These are phyloP conservation scores for Zymoseptoria ardabiliae DNA, from an alignment of 2,329 filamentous ascomycete species.

Conservation along the genomic window DNA sequence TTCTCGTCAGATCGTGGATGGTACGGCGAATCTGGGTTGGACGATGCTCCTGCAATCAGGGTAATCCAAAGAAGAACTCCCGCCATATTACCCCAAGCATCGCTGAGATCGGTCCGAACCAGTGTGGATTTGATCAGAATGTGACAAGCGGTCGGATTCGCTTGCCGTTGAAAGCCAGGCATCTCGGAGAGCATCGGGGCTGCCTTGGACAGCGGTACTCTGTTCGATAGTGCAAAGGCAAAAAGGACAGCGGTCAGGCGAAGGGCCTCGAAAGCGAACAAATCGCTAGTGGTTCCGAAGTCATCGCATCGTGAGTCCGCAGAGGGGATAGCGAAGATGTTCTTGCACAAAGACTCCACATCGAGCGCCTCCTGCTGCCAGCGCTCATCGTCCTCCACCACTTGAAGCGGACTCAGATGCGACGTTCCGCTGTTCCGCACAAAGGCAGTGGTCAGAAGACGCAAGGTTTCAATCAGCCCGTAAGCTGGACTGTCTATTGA, in stretches of 20 bases:
- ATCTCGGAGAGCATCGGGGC: constrained; percentile 5
- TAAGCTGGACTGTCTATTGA: constrained; percentile 9
- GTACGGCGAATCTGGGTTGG: constrained; percentile 13
- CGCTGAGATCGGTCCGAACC: constrained; percentile 20
- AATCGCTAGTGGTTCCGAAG: constrained; percentile 11
- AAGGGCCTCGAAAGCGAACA: constrained; percentile 24
- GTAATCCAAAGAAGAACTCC: constrained; percentile 29
- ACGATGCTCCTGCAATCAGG: constrained; percentile 26
- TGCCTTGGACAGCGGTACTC: constrained; percentile 20
- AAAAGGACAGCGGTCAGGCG: constrained; percentile 24
- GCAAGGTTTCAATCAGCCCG: constrained; percentile 11
- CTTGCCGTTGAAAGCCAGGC: neutral
- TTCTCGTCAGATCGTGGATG: constrained; percentile 6
- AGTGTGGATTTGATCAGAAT: constrained; percentile 21
- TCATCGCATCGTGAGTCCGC: constrained; percentile 4
- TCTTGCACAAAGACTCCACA: constrained; percentile 5
- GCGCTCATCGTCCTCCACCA: neutral
- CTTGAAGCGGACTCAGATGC: constrained; percentile 3
- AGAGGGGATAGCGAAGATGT: constrained; percentile 12
- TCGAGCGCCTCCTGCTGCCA: constrained; percentile 6
- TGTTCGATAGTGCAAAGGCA: constrained; percentile 19
- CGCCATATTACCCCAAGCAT: constrained; percentile 28
- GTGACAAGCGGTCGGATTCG: constrained; percentile 9
- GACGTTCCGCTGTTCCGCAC: constrained; percentile 2
- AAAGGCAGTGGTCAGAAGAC: constrained; percentile 14